These are phyloP conservation scores for Emiliania huxleyi DNA, from an alignment of 78 protist genomes.

Conservation along the genomic window DNA sequence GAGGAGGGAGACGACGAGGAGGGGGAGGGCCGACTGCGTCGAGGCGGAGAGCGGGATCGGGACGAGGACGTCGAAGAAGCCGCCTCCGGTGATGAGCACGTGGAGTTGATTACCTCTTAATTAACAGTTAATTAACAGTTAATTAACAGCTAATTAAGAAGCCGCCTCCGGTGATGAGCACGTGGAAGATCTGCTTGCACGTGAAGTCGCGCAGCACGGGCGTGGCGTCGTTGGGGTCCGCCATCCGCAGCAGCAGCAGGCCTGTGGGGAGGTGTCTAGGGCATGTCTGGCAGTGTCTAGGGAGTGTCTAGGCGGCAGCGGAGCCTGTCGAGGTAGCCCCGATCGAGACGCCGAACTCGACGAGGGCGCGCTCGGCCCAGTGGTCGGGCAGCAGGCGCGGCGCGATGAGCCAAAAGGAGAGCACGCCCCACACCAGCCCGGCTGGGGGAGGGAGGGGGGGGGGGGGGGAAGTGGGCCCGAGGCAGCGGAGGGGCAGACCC, in stretches of 20 bases:
- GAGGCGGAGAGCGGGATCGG: background rate
- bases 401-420: background rate
- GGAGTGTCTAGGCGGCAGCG: too few relatives aligned
- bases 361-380: background rate
- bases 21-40: background rate
- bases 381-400: background rate
- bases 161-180: constrained; percentile 13
- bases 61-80: constrained; percentile 19
- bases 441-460: too few relatives aligned
- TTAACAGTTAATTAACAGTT: too few relatives aligned
- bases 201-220: constrained; percentile 21
- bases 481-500: too few relatives aligned
- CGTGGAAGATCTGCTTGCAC: constrained; percentile 33
- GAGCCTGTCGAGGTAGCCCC: constrained; percentile 14
- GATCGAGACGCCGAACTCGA: constrained; percentile 22
- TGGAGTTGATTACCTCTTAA: too few relatives aligned
- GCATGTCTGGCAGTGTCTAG: too few relatives aligned
- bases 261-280: background rate
- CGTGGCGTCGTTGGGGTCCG: background rate
- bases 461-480: too few relatives aligned
- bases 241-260: constrained; percentile 35
- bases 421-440: constrained; percentile 4
- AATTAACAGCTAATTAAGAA: too few relatives aligned
- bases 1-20: background rate
- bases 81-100: constrained; percentile 2